Conservation (phyloP, 225 moss, liverwort and hornwort genomes). For the Pseudisothecium myosuroides region DNA sequence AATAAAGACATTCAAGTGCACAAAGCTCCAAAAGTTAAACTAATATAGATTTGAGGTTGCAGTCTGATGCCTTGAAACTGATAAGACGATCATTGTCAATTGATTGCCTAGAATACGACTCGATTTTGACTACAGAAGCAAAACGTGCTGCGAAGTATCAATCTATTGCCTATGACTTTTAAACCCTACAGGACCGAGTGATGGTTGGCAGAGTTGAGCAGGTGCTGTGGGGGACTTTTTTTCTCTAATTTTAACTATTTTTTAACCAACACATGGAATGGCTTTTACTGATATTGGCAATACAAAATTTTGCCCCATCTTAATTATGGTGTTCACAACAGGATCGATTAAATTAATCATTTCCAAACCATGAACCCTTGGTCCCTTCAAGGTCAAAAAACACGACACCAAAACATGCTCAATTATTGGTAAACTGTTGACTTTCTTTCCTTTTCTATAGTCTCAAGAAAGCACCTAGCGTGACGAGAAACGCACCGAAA, state of each 20-base stretch:
- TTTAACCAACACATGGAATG: neutral
- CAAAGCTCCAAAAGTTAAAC: neutral
- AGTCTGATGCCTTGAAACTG: neutral
- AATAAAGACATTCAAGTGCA: neutral
- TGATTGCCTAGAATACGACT: neutral
- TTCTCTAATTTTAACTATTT: neutral
- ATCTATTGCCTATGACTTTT: neutral
- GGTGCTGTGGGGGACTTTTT: neutral
- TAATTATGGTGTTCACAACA: neutral
- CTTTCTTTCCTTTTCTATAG: neutral
- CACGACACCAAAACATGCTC: neutral
- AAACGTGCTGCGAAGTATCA: neutral
- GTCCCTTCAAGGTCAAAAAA: neutral
- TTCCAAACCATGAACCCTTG: neutral
- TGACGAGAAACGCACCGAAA: constrained; percentile 10
- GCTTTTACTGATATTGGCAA: neutral
- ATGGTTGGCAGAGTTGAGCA: neutral
- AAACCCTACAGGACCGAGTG: neutral
- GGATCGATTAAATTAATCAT: neutral
- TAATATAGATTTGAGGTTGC: neutral
- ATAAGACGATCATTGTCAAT: neutral
- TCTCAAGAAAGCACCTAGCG: neutral
- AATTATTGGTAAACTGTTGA: neutral
- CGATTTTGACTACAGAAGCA: neutral
- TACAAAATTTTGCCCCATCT: neutral